Base-by-base conservation (phyloP, 2,329 filamentous ascomycete genomes). In the Phaeosphaeriaceae sp. region DNA sequence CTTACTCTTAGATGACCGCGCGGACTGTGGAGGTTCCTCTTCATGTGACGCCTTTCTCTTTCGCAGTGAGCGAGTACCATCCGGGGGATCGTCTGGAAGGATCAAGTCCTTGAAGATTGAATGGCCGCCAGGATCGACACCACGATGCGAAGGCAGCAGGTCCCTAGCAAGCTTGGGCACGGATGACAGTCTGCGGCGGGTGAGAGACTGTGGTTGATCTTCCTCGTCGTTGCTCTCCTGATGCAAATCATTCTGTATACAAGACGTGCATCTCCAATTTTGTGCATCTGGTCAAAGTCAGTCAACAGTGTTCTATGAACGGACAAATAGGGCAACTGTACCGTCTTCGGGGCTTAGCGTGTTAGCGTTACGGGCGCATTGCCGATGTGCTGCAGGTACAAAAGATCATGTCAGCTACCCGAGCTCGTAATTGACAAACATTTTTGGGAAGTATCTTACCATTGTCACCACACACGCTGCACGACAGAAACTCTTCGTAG, bases 21-120 rank as follows among this genome's bases (percentile, higher is more conserved):
- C 67, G 17, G 80, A 78, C 40, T 52, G 51, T 17, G 81, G 81
- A 65, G 90, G 84, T 63, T 92, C 82, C 57, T 88, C 86, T 13
- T 86, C 82, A 2, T 91, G 90, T 1, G 92, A 93, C 19, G 92
- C 89, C 77, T 94, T 97, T 54, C 94, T 88, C 79, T 97, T 97
- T 60, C 94, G 86, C 59, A 97, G 81, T 30, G 91, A 86, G 54
- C 93, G 89, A 9, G 92, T 89, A 48, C 90, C 91, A 76, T 94
- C 91, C 80, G 90, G 83, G 8, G 89, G 85, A 69, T 93, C 90
- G 61, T 91, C 90, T 54, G 91, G 87, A 54, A 91, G 82, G 40
- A 91, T 88, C 11, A 91, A 80, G 56, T 89, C 88, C 65, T 91
- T 91, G 77, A 93, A 93, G 26, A 93, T 87, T 0, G 91, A 93